Evolutionary conservation across 2,329 filamentous ascomycete genomes (phyloP), one percentile per base, ranked within the genome.

Genomic region (Beauveria brongniartii): DNA sequence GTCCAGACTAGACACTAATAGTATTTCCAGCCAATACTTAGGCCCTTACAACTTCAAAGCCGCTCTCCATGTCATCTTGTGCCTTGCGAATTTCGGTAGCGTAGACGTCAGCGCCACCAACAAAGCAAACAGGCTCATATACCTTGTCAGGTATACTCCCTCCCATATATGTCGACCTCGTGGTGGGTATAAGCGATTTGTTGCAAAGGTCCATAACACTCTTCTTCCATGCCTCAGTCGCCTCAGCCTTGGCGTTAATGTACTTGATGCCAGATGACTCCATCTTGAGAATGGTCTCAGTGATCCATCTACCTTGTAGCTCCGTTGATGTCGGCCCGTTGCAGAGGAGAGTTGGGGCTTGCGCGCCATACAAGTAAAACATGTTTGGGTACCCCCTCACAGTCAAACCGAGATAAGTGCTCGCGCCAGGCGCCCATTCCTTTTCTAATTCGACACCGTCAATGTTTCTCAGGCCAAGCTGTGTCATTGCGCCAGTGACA

Each of bases 371-470:
- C 12, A 66, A 12, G 61, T 65, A 63, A 20, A 66, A 65, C 59
- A 65, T 63, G 16, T 66, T 66, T 2, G 64, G 64, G n/a, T 41
- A 65, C 5, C 63, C 64, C 3, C 54, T 37, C 34, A 60, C n/a
- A 55, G 61, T 65, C 5, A 69, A 51, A 22, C 69, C 68, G 1
- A 69, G 64, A 5, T 69, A 66, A 0, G 73, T 73, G 34, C 60
- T 64, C 4, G 70, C 68, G 4, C 71, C 71, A 2, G 71, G 57
- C 8, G 14, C 24, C 56, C 56, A 50, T 9, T 58, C 28, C 9
- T 50, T 51, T n/a, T 50, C 44, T 18, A 51, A 3, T 8, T 64
- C 61, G 73, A 73, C 75, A 5, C 67, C 64, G 3, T 75, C 69
- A 10, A 63, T 63, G n/a, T 75, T 63, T 3, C 64, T 66, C 0